phyloP scores from a whole-genome alignment of 345 rosid species.

The Salix arbutifolia region DNA sequence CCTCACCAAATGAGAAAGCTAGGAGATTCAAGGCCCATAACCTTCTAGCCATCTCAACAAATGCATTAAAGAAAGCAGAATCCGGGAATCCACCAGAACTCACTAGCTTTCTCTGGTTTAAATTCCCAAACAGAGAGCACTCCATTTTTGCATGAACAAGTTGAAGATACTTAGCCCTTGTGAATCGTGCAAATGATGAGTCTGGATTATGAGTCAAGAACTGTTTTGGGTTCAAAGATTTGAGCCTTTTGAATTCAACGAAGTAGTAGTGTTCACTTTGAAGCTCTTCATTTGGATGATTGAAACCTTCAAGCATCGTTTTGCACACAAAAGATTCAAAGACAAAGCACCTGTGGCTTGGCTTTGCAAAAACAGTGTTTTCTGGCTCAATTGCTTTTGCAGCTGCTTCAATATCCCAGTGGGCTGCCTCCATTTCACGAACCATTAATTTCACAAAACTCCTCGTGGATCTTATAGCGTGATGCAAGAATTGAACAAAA shows the following conservation, averaged over 20 bases:
- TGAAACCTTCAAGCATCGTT: conserved; percentile 66
- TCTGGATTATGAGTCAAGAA: conserved; percentile 49
- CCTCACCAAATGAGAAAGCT: conserved; percentile 54
- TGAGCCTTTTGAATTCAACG: conserved; percentile 44
- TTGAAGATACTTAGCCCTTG: conserved; percentile 54
- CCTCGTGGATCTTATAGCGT: conserved; percentile 48
- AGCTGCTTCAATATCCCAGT: conserved; percentile 82
- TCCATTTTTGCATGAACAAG: conserved; percentile 96
- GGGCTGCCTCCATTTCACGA: conserved; percentile 73
- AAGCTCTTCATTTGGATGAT: conserved; percentile 24
- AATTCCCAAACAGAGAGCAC: conserved; percentile 79
- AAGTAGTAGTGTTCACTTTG: conserved; percentile 32
- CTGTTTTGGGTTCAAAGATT: conserved; percentile 40
- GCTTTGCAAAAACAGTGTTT: conserved; percentile 30
- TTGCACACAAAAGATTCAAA: conserved; percentile 73
- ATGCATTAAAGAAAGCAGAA: conserved; percentile 59
- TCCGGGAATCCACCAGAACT: conserved; percentile 71
- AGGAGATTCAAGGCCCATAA: conserved; percentile 73
- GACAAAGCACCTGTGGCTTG: conserved; percentile 51
- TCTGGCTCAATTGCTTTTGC: conserved; percentile 52
- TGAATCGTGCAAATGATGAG: conserved; percentile 51
- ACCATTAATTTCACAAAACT: conserved; percentile 63
- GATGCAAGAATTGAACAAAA: conserved; percentile 55
- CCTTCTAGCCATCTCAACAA: conserved; percentile 73
- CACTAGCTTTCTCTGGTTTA: conserved; percentile 76